These are phyloP conservation scores for Backusella luteola DNA, from an alignment of 192 early-diverging fungal species.

Conservation along the genomic window DNA sequence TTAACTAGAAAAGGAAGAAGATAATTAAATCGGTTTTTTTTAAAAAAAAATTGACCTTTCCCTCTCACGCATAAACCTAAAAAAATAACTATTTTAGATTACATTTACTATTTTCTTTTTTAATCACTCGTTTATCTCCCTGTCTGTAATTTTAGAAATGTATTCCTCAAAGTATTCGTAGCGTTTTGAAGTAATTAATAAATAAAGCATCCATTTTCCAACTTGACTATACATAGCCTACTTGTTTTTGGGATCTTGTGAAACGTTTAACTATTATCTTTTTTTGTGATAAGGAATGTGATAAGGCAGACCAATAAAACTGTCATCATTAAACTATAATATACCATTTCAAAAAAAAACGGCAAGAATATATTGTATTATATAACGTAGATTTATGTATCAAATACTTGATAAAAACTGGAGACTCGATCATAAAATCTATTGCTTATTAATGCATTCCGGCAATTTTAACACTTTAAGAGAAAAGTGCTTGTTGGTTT, in stretches of 20 bases:
- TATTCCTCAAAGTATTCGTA: neutral
- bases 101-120: neutral
- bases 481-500: neutral
- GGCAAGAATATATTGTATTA: neutral
- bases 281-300: neutral
- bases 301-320: neutral
- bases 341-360: neutral
- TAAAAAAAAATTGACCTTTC: neutral
- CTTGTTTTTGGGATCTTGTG: neutral
- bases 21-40: constrained; percentile 1
- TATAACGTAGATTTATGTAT: neutral
- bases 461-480: neutral
- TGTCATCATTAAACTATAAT: neutral
- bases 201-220: neutral
- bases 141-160: neutral
- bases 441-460: neutral
- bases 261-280: constrained; percentile 1
- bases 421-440: neutral
- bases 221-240: neutral
- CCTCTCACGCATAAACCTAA: neutral
- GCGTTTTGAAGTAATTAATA: neutral
- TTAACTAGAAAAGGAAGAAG: constrained; percentile 36
- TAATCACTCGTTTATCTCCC: neutral
- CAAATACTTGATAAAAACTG: neutral
- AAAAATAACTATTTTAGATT: neutral